Evolutionary conservation across 768 basidiomycete genomes (phyloP).

Genomic region (Lepiota venenata): DNA sequence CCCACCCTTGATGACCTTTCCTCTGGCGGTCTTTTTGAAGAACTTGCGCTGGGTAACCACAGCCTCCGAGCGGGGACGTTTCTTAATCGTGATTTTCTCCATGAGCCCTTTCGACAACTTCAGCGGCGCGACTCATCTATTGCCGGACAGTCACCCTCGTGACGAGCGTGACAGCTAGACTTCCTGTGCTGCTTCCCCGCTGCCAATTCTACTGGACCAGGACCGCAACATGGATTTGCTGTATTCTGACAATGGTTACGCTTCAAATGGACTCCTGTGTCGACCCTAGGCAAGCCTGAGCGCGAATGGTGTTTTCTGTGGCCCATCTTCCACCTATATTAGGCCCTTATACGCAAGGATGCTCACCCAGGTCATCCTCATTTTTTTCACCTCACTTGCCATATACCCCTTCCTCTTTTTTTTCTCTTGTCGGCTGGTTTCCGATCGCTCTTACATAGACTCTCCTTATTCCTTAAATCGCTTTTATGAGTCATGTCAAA

Average conservation of each 20-base stretch:
- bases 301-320: too few relatives aligned
- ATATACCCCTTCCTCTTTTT: background rate
- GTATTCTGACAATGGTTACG: too few relatives aligned
- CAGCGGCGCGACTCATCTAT: too few relatives aligned
- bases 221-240: too few relatives aligned
- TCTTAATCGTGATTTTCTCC: conserved; percentile 69
- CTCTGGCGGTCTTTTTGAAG: conserved; percentile 92
- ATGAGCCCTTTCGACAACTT: conserved; percentile 16
- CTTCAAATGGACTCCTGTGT: too few relatives aligned
- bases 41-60: conserved; percentile 85
- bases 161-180: too few relatives aligned
- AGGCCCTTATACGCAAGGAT: background rate
- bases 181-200: too few relatives aligned
- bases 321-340: background rate
- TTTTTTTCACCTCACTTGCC: background rate
- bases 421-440: background rate
- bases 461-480: background rate
- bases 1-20: conserved; percentile 91
- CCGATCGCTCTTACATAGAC: background rate
- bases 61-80: conserved; percentile 68
- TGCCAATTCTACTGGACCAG: too few relatives aligned
- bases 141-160: too few relatives aligned
- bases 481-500: background rate
- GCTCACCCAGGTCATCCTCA: background rate
- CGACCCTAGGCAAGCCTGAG: too few relatives aligned